phyloP scores from a whole-genome alignment of 441 rosid species.

The Manihot esculenta region DNA sequence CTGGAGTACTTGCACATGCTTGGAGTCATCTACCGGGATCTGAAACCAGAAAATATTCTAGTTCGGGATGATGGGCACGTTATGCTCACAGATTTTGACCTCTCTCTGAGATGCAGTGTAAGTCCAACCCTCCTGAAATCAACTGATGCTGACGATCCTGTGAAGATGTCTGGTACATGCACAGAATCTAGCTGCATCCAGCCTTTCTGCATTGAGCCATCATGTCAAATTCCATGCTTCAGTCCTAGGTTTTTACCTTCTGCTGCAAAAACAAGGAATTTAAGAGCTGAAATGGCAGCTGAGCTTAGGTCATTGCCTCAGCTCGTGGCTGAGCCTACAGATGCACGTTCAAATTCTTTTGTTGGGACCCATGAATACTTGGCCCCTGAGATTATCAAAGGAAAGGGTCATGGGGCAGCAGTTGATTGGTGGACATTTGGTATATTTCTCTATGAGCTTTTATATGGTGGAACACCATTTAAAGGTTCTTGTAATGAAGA shows the following conservation, averaged over 20 bases:
- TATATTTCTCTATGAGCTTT: constrained; percentile 76
- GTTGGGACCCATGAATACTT: constrained; percentile 96
- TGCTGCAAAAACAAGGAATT: constrained; percentile 49
- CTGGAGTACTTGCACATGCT: constrained; percentile 95
- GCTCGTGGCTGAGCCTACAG: constrained; percentile 95
- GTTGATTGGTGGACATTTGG: constrained; percentile 99
- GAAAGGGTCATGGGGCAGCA: constrained; percentile 97
- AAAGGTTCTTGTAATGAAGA: constrained; percentile 85
- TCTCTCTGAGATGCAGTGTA: constrained; percentile 84
- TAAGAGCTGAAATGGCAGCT: constrained; percentile 46
- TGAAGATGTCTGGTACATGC: constrained; percentile 64
- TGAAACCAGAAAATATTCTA: constrained; percentile 96
- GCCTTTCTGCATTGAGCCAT: constrained; percentile 77
- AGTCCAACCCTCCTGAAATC: constrained; percentile 81
- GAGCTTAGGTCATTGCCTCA: constrained; percentile 68
- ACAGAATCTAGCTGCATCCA: constrained; percentile 67
- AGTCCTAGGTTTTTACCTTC: constrained; percentile 70
- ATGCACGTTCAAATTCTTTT: constrained; percentile 92
- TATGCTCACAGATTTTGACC: constrained; percentile 97
- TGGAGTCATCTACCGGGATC: constrained; percentile 87
- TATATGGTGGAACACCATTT: constrained; percentile 89
- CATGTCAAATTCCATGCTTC: constrained; percentile 77
- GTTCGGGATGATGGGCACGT: constrained; percentile 96
- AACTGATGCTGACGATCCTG: constrained; percentile 44
- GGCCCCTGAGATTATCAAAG: constrained; percentile 93